Percentiles rank a stretch among this genome's conserved stretches.
phyloP scores from a whole-genome alignment of 1,284 basidiomycete species.

The Apiotrichum siamense region DNA sequence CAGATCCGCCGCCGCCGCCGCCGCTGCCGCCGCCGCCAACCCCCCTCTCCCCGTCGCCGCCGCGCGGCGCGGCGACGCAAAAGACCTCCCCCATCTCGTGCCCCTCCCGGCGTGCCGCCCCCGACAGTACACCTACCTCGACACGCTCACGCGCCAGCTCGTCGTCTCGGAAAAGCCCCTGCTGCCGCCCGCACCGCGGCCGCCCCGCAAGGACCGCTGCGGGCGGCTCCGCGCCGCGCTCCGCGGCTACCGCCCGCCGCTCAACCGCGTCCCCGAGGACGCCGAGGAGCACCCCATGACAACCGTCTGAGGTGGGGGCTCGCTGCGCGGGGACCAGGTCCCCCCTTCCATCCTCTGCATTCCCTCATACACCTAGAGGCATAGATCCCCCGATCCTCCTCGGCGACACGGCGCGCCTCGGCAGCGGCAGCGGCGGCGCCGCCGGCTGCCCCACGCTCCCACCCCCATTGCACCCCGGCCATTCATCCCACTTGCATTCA shows the following conservation, averaged over 20 bases:
- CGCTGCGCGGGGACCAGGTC: too few relatives aligned
- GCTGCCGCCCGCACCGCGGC: background rate
- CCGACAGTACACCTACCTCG: constrained; percentile 11
- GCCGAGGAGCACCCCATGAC: background rate
- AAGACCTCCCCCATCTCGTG: background rate
- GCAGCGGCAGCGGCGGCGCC: too few relatives aligned
- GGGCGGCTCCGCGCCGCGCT: background rate
- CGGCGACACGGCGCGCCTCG: too few relatives aligned
- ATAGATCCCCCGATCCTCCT: too few relatives aligned
- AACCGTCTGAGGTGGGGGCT: too few relatives aligned
- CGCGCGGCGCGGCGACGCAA: background rate
- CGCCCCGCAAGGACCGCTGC: background rate
- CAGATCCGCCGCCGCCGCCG: background rate
- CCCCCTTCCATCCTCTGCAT: too few relatives aligned
- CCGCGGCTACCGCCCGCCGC: constrained; percentile 4
- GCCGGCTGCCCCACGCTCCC: too few relatives aligned
- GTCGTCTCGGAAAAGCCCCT: constrained; percentile 8
- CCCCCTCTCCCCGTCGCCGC: background rate
- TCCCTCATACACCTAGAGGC: too few relatives aligned
- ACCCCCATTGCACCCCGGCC: too few relatives aligned
- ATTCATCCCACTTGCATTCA: too few relatives aligned
- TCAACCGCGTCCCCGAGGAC: constrained; percentile 8
- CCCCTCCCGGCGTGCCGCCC: background rate
- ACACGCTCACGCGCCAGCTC: constrained; percentile 6
- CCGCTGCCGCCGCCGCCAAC: background rate